phyloP scores from a whole-genome alignment of 352 stramenopile species.

The Phytophthora sansomeana region DNA sequence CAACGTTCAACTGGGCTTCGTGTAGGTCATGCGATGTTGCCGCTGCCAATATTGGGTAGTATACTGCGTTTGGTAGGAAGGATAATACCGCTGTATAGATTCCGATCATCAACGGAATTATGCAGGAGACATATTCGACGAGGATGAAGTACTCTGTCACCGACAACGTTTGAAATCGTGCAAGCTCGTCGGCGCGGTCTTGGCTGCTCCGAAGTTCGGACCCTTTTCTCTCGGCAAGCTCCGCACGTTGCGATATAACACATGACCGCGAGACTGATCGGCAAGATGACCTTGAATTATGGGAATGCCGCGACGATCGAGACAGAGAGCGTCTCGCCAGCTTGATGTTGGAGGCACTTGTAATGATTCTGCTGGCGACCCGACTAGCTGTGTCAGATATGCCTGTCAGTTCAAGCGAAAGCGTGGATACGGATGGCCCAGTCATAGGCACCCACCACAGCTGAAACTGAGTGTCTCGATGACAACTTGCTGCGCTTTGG shows the following conservation, averaged over 20 bases:
- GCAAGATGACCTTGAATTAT: background rate
- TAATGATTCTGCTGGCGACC: background rate
- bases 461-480: background rate
- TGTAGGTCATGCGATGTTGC: constrained; percentile 4
- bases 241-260: background rate
- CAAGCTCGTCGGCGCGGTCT: background rate
- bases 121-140: constrained; percentile 38
- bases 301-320: background rate
- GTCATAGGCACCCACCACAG: constrained; percentile 3
- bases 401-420: background rate
- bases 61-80: constrained; percentile 20
- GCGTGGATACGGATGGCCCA: background rate
- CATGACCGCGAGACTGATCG: constrained; percentile 3
- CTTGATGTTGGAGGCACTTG: background rate
- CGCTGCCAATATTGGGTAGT: constrained; percentile 10
- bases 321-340: constrained; percentile 9
- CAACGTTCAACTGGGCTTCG: constrained; percentile 23
- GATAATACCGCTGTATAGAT: constrained; percentile 24
- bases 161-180: constrained; percentile 21
- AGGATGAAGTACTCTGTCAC: constrained; percentile 36
- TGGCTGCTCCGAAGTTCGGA: background rate
- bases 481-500: background rate
- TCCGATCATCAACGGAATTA: constrained; percentile 33
- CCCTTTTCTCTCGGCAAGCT: constrained; percentile 2
- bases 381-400: constrained; percentile 1